These are phyloP conservation scores for Penicillium antarcticum DNA, from an alignment of 495 filamentous ascomycete species.

Conservation along the genomic window DNA sequence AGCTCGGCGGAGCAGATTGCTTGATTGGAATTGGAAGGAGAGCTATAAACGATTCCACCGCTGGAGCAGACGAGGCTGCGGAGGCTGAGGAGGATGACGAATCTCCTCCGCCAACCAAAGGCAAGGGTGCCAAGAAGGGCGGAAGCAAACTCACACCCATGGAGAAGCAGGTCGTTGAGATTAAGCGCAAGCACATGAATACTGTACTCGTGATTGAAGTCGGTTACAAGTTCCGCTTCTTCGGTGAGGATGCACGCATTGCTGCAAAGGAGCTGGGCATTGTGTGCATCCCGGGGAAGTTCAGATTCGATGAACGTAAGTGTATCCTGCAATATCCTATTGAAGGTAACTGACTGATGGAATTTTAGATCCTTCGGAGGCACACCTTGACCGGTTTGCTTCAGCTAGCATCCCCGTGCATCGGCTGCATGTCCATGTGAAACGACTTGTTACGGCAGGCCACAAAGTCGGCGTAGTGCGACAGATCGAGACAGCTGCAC, in stretches of 20 bases:
- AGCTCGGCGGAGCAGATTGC: conserved; percentile 80
- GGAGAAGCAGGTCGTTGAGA: conserved; percentile 89
- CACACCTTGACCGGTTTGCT: conserved; percentile 87
- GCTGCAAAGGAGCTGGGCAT: conserved; percentile 92
- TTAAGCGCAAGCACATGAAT: conserved; percentile 89
- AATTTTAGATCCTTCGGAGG: conserved; percentile 71
- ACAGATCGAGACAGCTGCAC: conserved; percentile 95
- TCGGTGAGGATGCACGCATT: conserved; percentile 90
- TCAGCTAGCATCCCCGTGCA: conserved; percentile 95
- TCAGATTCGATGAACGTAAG: conserved; percentile 86
- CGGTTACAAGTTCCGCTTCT: conserved; percentile 97
- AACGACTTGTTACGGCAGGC: conserved; percentile 85
- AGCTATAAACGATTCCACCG: conserved; percentile 53
- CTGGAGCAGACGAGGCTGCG: conserved; percentile 44
- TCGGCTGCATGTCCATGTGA: conserved; percentile 89
- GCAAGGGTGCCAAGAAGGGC: conserved; percentile 58
- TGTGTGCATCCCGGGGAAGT: conserved; percentile 94
- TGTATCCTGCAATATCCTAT: conserved; percentile 5
- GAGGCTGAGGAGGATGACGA: conserved; percentile 57
- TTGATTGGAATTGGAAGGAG: conserved; percentile 64
- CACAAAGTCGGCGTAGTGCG: conserved; percentile 96
- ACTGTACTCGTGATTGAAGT: conserved; percentile 89
- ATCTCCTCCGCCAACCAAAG: conserved; percentile 52
- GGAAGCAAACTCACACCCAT: conserved; percentile 83
- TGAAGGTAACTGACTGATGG: conserved; percentile 2